A percentile compares a stretch with the other conserved stretches of the same genome.
These are phyloP conservation scores for Cerioporus squamosus DNA, from an alignment of 1,284 basidiomycete genomes.

Conservation along the genomic window DNA sequence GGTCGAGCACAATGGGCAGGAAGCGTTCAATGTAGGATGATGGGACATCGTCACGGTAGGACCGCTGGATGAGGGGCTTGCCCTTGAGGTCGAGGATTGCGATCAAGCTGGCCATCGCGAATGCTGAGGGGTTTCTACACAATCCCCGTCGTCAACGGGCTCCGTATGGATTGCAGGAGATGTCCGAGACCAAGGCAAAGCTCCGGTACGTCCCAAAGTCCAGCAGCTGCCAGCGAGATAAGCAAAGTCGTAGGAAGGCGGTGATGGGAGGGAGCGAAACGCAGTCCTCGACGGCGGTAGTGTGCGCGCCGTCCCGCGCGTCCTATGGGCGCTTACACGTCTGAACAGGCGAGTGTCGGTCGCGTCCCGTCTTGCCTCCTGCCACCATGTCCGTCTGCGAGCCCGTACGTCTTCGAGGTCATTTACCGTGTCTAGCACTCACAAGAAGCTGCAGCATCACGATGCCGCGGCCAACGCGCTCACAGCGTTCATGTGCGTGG, in stretches of 20 bases:
- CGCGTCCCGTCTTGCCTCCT: conserved; percentile 13
- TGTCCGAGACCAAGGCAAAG: no score
- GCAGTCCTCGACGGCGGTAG: no score
- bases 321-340: conserved; percentile 9
- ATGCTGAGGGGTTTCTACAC: no score
- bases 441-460: conserved; percentile 54
- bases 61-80: conserved; percentile 92
- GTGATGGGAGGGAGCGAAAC: no score
- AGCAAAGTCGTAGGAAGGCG: no score
- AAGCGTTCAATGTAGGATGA: no score
- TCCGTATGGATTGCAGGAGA: no score
- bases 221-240: no score
- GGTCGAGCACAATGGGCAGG: conserved; percentile 93
- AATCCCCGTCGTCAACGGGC: no score
- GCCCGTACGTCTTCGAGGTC: conserved; percentile 7
- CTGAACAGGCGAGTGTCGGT: conserved; percentile 13
- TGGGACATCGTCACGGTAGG: conserved; percentile 80
- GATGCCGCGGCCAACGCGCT: conserved; percentile 79
- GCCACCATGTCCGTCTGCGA: conserved; percentile 21
- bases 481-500: conserved; percentile 75
- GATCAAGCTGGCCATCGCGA: conserved; percentile 64
- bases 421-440: background rate
- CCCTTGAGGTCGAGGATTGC: conserved; percentile 99
- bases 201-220: no score
- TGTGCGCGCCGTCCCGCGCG: no score